Conservation (phyloP, 768 basidiomycete genomes). For the Lactifluus subvellereus region DNA sequence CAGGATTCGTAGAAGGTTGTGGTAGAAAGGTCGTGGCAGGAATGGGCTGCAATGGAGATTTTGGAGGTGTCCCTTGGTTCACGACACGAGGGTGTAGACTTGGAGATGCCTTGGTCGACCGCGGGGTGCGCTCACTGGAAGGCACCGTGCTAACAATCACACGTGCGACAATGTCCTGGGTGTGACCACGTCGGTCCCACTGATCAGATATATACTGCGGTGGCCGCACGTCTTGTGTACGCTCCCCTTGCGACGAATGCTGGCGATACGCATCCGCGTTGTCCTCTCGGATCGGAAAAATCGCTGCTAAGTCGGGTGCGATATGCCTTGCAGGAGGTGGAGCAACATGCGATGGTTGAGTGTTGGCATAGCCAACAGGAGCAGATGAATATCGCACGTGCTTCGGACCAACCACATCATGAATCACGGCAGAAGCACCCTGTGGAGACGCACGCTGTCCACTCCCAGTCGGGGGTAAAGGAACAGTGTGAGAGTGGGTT, state of each 20-base stretch:
- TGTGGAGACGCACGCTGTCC: conserved; percentile 12
- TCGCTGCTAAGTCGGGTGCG: conserved; percentile 17
- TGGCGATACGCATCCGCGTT: conserved; percentile 8
- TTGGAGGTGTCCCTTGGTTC: conserved; percentile 24
- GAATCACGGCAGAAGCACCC: neutral
- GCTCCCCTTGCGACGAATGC: conserved; percentile 4
- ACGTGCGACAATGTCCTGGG: conserved; percentile 3
- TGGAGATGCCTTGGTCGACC: conserved; percentile 22
- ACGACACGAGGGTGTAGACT: conserved; percentile 17
- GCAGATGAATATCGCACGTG: conserved; percentile 7
- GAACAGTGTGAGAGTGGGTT: conserved; percentile 4
- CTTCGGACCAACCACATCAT: conserved; percentile 5
- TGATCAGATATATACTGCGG: conserved; percentile 10
- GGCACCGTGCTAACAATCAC: conserved; percentile 10
- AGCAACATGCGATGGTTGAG: neutral
- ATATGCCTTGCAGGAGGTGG: conserved; percentile 13
- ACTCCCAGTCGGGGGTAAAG: neutral
- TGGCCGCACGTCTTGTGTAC: neutral
- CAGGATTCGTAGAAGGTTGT: neutral
- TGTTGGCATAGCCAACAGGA: neutral
- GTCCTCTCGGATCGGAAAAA: conserved; percentile 24
- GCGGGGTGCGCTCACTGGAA: conserved; percentile 20
- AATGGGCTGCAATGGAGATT: conserved; percentile 3
- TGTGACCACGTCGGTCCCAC: conserved; percentile 15
- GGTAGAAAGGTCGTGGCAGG: neutral